These are phyloP conservation scores for Prunus fruticosa DNA, from an alignment of 306 rosid genomes.

Conservation along the genomic window DNA sequence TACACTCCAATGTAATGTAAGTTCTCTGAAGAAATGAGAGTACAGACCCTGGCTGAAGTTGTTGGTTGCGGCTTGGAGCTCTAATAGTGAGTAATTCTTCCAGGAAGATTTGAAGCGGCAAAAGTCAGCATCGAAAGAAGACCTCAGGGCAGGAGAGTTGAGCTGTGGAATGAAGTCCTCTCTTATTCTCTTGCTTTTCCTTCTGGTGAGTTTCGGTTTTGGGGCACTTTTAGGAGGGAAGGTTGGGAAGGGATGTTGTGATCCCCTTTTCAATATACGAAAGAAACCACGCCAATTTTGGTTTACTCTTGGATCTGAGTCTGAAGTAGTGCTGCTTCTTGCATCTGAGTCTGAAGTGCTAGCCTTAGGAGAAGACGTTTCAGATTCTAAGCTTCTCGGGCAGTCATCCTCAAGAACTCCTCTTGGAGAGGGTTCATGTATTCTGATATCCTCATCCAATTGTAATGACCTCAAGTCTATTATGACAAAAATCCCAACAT, in stretches of 20 bases:
- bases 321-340: constrained; percentile 36
- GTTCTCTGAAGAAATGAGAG: neutral
- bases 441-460: constrained; percentile 32
- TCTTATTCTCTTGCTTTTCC: constrained; percentile 65
- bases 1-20: neutral
- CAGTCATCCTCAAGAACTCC: constrained; percentile 25
- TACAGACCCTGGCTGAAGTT: constrained; percentile 69
- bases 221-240: constrained; percentile 56
- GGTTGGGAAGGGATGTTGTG: constrained; percentile 50
- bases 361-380: constrained; percentile 48
- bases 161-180: constrained; percentile 58
- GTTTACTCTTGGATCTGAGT: constrained; percentile 31
- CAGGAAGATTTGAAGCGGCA: constrained; percentile 76
- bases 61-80: constrained; percentile 65
- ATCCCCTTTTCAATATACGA: constrained; percentile 58
- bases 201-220: constrained; percentile 71
- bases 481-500: constrained; percentile 2
- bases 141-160: constrained; percentile 32
- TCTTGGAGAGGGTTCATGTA: constrained; percentile 34
- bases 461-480: constrained; percentile 47
- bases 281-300: constrained; percentile 65
- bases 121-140: constrained; percentile 51
- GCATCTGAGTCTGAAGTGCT: constrained; percentile 68
- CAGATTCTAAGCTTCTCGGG: constrained; percentile 44
- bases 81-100: constrained; percentile 65